Evolutionary conservation across 192 early-diverging fungal species (phyloP).

Genomic region (Entomortierella beljakovae): DNA sequence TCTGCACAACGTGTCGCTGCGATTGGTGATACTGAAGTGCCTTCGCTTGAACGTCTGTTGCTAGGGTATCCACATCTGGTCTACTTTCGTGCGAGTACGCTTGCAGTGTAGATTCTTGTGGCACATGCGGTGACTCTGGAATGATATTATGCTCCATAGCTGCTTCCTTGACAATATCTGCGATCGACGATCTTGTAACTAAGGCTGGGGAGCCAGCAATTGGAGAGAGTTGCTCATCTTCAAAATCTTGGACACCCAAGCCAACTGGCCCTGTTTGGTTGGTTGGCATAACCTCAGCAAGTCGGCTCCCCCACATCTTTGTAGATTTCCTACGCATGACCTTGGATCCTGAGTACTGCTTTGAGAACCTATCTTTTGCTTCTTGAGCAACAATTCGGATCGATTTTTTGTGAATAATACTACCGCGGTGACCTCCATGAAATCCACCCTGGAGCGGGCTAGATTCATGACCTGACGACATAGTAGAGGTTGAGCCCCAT

Average conservation of each 20-base stretch:
- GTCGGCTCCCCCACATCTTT: slow-evolving; percentile 64
- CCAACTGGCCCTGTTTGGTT: slow-evolving; percentile 29
- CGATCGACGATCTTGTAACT: slow-evolving; percentile 42
- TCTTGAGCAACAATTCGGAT: slow-evolving; percentile 64
- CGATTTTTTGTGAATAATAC: slow-evolving; percentile 60
- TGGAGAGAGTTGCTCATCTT: slow-evolving; percentile 42
- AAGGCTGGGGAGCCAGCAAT: slow-evolving; percentile 33
- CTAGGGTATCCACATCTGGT: not conserved
- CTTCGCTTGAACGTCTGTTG: too few relatives aligned
- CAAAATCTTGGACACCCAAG: slow-evolving; percentile 35
- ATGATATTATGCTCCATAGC: slow-evolving; percentile 43
- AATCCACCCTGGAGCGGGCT: slow-evolving; percentile 12
- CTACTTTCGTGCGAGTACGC: slow-evolving; percentile 4
- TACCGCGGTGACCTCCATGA: slow-evolving; percentile 33
- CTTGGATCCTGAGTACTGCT: slow-evolving; percentile 50
- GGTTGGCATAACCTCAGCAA: slow-evolving; percentile 62
- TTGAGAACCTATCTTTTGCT: slow-evolving; percentile 58
- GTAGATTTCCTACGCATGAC: slow-evolving; percentile 58
- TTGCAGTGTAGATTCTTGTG: not conserved
- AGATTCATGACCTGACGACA: slow-evolving; percentile 25
- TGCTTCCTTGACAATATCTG: slow-evolving; percentile 43
- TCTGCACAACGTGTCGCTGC: slow-evolving; percentile 24
- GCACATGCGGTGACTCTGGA: slow-evolving; percentile 7
- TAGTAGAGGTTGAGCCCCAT: slow-evolving; percentile 49
- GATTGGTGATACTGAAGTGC: slow-evolving; percentile 6